These are phyloP conservation scores for Orbilia javanica DNA, from an alignment of 2,329 filamentous ascomycete species.

Conservation along the genomic window DNA sequence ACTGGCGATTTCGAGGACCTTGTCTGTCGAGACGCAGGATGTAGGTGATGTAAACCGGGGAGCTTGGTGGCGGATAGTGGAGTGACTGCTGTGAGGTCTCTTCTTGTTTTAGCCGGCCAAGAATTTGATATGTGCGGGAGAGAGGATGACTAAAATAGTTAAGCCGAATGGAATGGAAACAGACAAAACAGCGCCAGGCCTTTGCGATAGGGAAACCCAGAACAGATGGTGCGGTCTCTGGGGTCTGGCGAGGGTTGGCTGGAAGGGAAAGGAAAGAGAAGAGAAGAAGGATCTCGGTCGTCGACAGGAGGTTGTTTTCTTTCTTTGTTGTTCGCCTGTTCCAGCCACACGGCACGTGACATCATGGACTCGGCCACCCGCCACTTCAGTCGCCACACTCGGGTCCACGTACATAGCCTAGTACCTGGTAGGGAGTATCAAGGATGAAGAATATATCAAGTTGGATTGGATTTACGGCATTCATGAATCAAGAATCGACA, in stretches of 20 bases:
- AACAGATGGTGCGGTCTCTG: not conserved
- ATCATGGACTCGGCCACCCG: not conserved
- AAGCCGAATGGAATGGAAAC: not conserved
- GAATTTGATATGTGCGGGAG: slow-evolving; percentile 1
- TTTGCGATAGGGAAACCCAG: not conserved
- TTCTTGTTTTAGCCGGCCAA: slow-evolving; percentile 15
- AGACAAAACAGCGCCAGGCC: slow-evolving; percentile 6
- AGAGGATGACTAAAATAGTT: not conserved
- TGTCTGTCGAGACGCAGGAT: not conserved
- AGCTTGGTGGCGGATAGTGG: slow-evolving; percentile 2
- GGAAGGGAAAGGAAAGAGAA: not conserved
- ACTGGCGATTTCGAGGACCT: not conserved
- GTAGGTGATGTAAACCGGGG: slow-evolving; percentile 1
- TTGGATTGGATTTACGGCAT: no score
- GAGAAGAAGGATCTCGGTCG: not conserved
- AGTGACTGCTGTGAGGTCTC: slow-evolving; percentile 15
- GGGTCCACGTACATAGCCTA: no score
- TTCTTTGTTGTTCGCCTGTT: slow-evolving; percentile 12
- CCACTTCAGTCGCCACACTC: not conserved
- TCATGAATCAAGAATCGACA: not conserved
- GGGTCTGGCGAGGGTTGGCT: slow-evolving; percentile 5
- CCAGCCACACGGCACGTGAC: slow-evolving; percentile 2
- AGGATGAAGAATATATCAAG: no score
- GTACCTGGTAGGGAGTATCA: no score
- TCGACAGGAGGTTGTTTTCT: not conserved